phyloP scores from a whole-genome alignment of 1,284 basidiomycete species.

The Sporisorium graminicola region DNA sequence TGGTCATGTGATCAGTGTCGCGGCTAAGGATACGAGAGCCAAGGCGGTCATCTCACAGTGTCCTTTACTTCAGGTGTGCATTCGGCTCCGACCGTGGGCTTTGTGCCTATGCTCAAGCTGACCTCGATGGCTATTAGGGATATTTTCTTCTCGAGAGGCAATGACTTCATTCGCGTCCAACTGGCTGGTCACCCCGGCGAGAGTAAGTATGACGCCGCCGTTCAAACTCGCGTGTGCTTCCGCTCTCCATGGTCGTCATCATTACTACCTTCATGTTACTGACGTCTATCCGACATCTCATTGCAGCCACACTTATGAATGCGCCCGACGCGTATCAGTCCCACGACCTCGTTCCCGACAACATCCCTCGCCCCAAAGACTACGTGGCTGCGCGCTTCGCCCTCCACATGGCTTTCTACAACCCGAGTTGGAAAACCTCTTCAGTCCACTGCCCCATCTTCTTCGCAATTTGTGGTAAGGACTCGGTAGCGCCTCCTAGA shows the following conservation, averaged over 20 bases:
- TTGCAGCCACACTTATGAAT: constrained; percentile 60
- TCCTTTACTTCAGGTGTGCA: constrained; percentile 61
- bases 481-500: constrained; percentile 54
- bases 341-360: too few species aligned
- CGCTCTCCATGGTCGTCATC: too few species aligned
- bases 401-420: constrained; percentile 50
- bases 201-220: too few species aligned
- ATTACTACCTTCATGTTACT: too few species aligned
- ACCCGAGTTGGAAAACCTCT: constrained; percentile 51
- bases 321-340: constrained; percentile 31
- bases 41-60: constrained; percentile 59
- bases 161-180: constrained; percentile 32
- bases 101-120: constrained; percentile 28
- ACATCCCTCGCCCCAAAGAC: constrained; percentile 24
- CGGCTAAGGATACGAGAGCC: constrained; percentile 46
- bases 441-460: constrained; percentile 56
- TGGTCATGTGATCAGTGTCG: constrained; percentile 57
- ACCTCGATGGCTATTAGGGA: constrained; percentile 43
- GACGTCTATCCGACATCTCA: too few species aligned
- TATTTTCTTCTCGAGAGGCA: constrained; percentile 39
- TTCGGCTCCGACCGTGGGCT: constrained; percentile 27
- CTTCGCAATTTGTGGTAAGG: constrained; percentile 60
- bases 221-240: too few species aligned
- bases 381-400: constrained; percentile 53
- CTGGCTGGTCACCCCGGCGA: constrained; percentile 49